Conservation (phyloP, 306 rosid species). For the Cajanus cajan region DNA sequence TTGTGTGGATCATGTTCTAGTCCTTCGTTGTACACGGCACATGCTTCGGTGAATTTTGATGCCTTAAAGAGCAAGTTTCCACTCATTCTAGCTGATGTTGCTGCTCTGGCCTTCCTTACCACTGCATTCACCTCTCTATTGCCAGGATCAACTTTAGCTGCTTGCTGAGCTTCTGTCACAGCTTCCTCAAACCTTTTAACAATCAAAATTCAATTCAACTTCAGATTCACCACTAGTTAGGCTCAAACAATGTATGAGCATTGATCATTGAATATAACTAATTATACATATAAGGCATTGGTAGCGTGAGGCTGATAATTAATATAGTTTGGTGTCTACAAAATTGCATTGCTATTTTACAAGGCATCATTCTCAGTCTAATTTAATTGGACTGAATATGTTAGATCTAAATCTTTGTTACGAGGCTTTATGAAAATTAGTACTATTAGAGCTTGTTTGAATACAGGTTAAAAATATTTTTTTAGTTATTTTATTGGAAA, state of each 20-base stretch:
- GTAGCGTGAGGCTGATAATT: background rate
- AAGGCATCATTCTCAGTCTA: background rate
- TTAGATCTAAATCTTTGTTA: background rate
- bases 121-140: slow-evolving; percentile 49
- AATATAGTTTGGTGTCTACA: background rate
- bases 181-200: slow-evolving; percentile 78
- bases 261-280: background rate
- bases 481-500: too few relatives aligned
- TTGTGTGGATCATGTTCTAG: slow-evolving; percentile 73
- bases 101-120: slow-evolving; percentile 58
- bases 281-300: background rate
- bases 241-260: background rate
- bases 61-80: slow-evolving; percentile 87
- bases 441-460: too few relatives aligned
- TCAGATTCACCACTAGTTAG: slow-evolving; percentile 19
- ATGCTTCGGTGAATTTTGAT: slow-evolving; percentile 67
- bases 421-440: background rate
- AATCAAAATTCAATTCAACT: slow-evolving; percentile 29
- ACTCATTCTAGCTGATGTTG: slow-evolving; percentile 63
- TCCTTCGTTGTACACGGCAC: slow-evolving; percentile 68
- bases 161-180: slow-evolving; percentile 60
- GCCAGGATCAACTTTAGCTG: slow-evolving; percentile 61
- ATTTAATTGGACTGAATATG: background rate
- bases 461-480: too few relatives aligned
- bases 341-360: background rate